Evolutionary conservation across 1,139 yeast species (phyloP).

Genomic region (Yamadazyma mexicana): DNA sequence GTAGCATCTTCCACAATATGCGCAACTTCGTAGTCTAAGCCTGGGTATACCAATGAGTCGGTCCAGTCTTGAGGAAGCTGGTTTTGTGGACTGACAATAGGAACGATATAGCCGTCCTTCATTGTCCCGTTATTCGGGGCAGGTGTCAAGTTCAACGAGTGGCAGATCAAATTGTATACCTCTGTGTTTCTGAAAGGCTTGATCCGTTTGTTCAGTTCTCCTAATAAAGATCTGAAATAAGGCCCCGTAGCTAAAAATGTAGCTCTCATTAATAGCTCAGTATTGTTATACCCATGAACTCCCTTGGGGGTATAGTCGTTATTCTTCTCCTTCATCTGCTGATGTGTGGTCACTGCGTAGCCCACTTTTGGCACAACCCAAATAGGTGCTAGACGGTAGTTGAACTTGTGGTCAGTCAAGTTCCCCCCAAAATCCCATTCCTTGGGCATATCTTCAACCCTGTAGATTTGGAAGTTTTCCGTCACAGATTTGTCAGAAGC

Average conservation of each 20-base stretch:
- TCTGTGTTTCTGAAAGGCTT: constrained; percentile 73
- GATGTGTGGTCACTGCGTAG: constrained; percentile 68
- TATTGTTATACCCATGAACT: constrained; percentile 81
- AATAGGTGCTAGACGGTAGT: constrained; percentile 73
- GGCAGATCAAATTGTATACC: constrained; percentile 74
- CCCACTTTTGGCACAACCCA: constrained; percentile 87
- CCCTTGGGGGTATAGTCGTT: constrained; percentile 66
- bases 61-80: constrained; percentile 52
- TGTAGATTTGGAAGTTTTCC: constrained; percentile 36
- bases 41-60: constrained; percentile 58
- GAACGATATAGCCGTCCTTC: constrained; percentile 12
- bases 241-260: constrained; percentile 82
- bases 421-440: constrained; percentile 69
- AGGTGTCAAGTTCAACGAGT: constrained; percentile 57
- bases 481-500: constrained; percentile 18
- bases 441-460: constrained; percentile 58
- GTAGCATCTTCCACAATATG: constrained; percentile 51
- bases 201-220: constrained; percentile 30
- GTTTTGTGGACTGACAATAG: constrained; percentile 25
- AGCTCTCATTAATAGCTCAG: constrained; percentile 80
- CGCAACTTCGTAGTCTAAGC: constrained; percentile 50
- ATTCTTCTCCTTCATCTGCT: constrained; percentile 50
- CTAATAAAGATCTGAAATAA: constrained; percentile 46
- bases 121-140: constrained; percentile 61
- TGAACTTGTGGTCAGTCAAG: constrained; percentile 38